These are phyloP conservation scores for Syzygium jambos DNA, from an alignment of 345 rosid species.

Conservation along the genomic window DNA sequence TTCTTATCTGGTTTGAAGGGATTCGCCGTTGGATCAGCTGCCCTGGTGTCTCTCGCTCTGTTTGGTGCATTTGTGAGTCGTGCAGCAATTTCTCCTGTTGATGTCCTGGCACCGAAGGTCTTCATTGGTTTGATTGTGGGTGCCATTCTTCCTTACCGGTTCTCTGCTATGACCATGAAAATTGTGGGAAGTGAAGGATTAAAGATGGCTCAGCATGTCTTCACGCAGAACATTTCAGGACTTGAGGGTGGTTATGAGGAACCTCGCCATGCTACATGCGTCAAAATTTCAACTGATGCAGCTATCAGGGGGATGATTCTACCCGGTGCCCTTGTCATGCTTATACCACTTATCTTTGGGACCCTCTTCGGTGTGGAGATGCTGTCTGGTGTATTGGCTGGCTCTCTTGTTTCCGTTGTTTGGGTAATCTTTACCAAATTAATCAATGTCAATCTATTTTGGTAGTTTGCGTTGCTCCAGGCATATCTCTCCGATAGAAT, in stretches of 20 bases:
- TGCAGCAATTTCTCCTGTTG: slow-evolving; percentile 20
- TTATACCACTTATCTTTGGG: slow-evolving; percentile 23
- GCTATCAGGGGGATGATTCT: slow-evolving; percentile 29
- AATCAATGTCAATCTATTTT: neutral
- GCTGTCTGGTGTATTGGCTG: slow-evolving; percentile 24
- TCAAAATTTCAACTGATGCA: slow-evolving; percentile 30
- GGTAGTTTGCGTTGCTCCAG: neutral
- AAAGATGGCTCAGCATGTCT: slow-evolving; percentile 23
- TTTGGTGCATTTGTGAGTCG: slow-evolving; percentile 34
- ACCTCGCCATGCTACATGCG: slow-evolving; percentile 27
- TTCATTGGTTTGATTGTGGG: slow-evolving; percentile 31
- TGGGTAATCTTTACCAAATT: slow-evolving; percentile 8
- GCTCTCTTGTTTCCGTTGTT: slow-evolving; percentile 33
- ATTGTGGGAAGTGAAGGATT: slow-evolving; percentile 30
- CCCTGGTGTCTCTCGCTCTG: slow-evolving; percentile 26
- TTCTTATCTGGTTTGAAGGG: neutral
- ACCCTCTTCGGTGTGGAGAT: slow-evolving; percentile 26
- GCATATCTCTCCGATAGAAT: neutral
- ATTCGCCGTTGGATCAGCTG: slow-evolving; percentile 35
- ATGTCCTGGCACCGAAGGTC: slow-evolving; percentile 23
- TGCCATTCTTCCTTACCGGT: slow-evolving; percentile 30
- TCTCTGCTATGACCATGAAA: slow-evolving; percentile 36
- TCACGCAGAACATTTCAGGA: slow-evolving; percentile 19
- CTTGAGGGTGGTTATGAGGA: slow-evolving; percentile 19
- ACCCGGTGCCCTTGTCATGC: slow-evolving; percentile 31